Base-by-base conservation (phyloP, 1,139 yeast species). In the Protomyces inundatus region DNA sequence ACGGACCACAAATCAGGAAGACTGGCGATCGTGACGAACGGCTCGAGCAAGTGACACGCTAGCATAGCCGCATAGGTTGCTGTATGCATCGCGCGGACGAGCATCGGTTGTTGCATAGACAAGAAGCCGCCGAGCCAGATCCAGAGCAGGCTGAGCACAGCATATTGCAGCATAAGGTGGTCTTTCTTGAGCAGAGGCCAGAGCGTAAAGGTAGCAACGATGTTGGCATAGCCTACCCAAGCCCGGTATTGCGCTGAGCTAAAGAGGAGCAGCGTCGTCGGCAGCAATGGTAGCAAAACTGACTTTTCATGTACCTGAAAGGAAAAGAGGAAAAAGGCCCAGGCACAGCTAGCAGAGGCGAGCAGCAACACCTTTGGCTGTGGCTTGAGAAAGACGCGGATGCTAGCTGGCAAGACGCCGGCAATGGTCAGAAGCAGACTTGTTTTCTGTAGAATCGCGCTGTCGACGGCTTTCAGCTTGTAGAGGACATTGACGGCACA, bases 291-390 rank as follows among this genome's bases (percentile, higher is more conserved):
- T 2, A 95, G 81, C 66, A 95, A 77, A 4, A 95, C 91, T 0
- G 90, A 85, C 76, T 93, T 89, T 74, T 93, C 98, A 73, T 95
- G 98, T 3, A 93, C 98, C 73, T 93, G 98, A 77, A 90, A 95
- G 34, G 96, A 87, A 73, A 93, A 93, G 58, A 95, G 78, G 73
- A 81, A 95, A 73, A 93, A 95, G 0, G 95, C 87, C 85, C 95
- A 82, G 0, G 98, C 84, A 66, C 93, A 85, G 0, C 90, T 86
- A 0, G 91, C 84, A 65, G 93, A 82, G 0, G 95, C 91, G 82
- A 90, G 89, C 1, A 86, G 78, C 10, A 86, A 71, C 10, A 84
- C 72, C 58, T 77, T 77, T 68, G 83, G 81, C 40, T 78, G 66
- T 33, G 88, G 84, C 62, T 80, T 79, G 58, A 81, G 72, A 61